A percentile compares a stretch with the other conserved stretches of the same genome.
These are phyloP conservation scores for Globisporangium okanoganense DNA, from an alignment of 352 stramenopile genomes.

Conservation along the genomic window DNA sequence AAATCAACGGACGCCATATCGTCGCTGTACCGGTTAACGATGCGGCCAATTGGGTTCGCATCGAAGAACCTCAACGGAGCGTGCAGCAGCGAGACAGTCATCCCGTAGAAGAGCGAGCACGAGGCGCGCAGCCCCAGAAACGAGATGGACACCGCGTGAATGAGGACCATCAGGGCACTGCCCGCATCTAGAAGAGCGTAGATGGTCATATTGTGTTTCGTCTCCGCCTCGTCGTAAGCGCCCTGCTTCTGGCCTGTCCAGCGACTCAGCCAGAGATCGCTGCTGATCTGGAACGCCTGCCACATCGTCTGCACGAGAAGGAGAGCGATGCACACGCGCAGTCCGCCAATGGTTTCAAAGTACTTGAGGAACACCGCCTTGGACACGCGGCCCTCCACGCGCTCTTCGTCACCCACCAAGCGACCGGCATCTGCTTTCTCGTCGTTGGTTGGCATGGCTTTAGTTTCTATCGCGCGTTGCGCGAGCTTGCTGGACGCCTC, in stretches of 20 bases:
- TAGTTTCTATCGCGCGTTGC: not conserved
- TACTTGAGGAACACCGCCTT: conserved; percentile 32
- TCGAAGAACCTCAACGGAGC: conserved; percentile 92
- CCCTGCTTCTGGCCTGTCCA: conserved; percentile 53
- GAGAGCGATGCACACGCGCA: conserved; percentile 12
- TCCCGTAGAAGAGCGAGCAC: conserved; percentile 71
- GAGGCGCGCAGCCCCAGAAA: conserved; percentile 34
- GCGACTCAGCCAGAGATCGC: conserved; percentile 88
- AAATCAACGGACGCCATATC: conserved; percentile 89
- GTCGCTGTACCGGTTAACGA: conserved; percentile 87
- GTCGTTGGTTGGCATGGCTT: not conserved
- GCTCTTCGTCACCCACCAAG: conserved; percentile 37
- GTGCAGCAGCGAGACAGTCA: conserved; percentile 78
- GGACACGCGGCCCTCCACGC: conserved; percentile 35
- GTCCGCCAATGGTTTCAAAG: conserved; percentile 32
- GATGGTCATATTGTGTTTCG: conserved; percentile 23
- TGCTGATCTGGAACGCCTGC: conserved; percentile 65
- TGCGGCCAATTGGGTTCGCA: conserved; percentile 85
- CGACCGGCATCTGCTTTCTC: conserved; percentile 3
- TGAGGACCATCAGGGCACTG: conserved; percentile 30
- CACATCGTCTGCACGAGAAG: conserved; percentile 45
- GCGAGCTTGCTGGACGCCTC: conserved; percentile 1
- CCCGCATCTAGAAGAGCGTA: conserved; percentile 27
- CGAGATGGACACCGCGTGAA: conserved; percentile 26
- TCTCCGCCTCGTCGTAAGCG: conserved; percentile 18